Percentiles rank a stretch among this genome's conserved stretches.
Conservation (phyloP, 805 yeast species). For the Ogataea nitratoaversa region DNA sequence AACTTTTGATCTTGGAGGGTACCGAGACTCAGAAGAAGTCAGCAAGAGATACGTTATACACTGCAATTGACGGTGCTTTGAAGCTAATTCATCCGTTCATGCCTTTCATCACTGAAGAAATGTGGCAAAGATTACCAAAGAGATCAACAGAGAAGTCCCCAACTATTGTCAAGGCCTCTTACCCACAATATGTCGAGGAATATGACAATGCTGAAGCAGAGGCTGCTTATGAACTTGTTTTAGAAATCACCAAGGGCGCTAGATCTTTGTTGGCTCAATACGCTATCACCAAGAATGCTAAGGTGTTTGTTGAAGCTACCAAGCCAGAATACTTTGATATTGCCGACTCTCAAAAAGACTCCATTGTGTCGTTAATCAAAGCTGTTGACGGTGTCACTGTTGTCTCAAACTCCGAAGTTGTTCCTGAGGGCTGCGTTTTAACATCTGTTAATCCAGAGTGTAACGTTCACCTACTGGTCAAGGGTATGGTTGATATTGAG, state of each 20-base stretch:
- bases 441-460: constrained; percentile 76
- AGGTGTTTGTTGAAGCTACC: constrained; percentile 73
- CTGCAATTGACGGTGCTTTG: constrained; percentile 87
- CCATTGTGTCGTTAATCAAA: constrained; percentile 89
- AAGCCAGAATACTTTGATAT: constrained; percentile 45
- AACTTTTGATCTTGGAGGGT: constrained; percentile 88
- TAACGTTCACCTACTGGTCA: constrained; percentile 85
- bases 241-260: constrained; percentile 84
- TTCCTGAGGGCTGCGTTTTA: constrained; percentile 90
- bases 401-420: constrained; percentile 46
- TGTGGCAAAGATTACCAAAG: constrained; percentile 98
- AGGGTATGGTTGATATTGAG: constrained; percentile 91
- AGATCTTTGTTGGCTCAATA: constrained; percentile 91
- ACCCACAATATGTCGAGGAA: constrained; percentile 61
- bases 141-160: constrained; percentile 65
- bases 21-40: constrained; percentile 76
- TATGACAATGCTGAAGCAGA: constrained; percentile 64
- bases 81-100: constrained; percentile 94
- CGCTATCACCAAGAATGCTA: constrained; percentile 82
- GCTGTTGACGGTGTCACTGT: constrained; percentile 76
- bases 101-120: constrained; percentile 96
- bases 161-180: constrained; percentile 74
- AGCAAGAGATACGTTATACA: constrained; percentile 92
- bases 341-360: constrained; percentile 67
- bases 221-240: constrained; percentile 74